Base-by-base conservation (phyloP, 2,329 filamentous ascomycete species). In the Chaetomiaceae sp. region DNA sequence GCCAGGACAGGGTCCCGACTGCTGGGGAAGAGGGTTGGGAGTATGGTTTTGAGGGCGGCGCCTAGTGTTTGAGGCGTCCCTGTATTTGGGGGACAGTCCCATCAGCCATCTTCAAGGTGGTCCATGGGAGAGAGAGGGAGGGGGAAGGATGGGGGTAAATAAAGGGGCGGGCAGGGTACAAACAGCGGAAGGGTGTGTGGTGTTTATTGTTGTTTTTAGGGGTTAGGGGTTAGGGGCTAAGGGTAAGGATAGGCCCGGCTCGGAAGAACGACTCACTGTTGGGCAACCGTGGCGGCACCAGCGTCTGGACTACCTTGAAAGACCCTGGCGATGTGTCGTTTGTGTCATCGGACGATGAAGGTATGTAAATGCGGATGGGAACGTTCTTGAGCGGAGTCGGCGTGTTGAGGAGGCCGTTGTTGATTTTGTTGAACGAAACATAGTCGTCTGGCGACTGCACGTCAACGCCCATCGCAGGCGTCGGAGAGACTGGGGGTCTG, bases 351-450 rank as follows among this genome's bases (percentile, higher is more conserved):
- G 87, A 81, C 0, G 80, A 72, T 5, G 82, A 78, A 3, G 86
- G 87, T 43, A 97, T 82, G 68, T 96, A 99, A 48, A 97, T 72
- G 48, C 91, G 85, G 34, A 97, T 70, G 0, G 93, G 93, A n/a
- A 97, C 77, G 68, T 95, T 85, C 54, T 85, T 85, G 46, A 96
- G 78, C 16, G 84, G 80, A 6, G 82, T 80, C 1, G 89, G 83
- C 3, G 86, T 80, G 62, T 87, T 86, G 55, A 97, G 79, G 3
- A 96, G 79, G 56, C 84, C 85, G 55, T 76, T 80, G 65, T 91
- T 86, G 61, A 97, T 83, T 51, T 80, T 81, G 63, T 81, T 78
- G 70, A 87, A 97, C 35, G 83, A 73, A 8, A 73, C 59, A 60
- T 87, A 83, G 68, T 96, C 83, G 61, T 95, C 83, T 87, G 13